A percentile compares a stretch with the other conserved stretches of the same genome.
Evolutionary conservation across 768 basidiomycete genomes (phyloP).

Genomic region (Xerocomus spinulosus): DNA sequence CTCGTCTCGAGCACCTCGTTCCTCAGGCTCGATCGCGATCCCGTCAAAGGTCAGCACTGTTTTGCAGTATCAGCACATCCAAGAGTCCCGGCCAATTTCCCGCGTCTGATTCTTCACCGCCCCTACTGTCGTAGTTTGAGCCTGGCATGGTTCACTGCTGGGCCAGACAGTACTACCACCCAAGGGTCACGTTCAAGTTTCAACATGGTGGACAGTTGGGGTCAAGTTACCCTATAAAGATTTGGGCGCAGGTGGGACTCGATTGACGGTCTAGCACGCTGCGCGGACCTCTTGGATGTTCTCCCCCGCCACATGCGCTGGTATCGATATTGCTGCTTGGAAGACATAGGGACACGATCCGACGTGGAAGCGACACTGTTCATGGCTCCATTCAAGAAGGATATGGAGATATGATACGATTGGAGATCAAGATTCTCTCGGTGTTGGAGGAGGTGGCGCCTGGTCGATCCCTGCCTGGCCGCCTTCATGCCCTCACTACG

Average conservation of each 20-base stretch:
- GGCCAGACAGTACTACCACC: no score
- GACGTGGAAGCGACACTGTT: background rate
- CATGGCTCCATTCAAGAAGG: constrained; percentile 2
- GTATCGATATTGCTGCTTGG: background rate
- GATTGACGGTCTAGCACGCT: background rate
- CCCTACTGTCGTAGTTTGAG: background rate
- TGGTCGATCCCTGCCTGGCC: background rate
- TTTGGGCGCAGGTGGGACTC: background rate
- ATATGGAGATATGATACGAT: background rate
- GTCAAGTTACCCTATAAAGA: no score
- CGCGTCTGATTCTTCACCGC: background rate
- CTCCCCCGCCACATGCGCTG: no score
- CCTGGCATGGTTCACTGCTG: background rate
- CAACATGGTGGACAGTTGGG: background rate
- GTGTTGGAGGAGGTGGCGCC: constrained; percentile 1
- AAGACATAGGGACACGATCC: background rate
- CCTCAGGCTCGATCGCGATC: no score
- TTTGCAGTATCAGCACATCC: background rate
- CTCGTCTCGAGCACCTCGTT: no score
- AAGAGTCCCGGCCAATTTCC: background rate
- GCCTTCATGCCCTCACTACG: background rate
- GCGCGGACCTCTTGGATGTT: background rate
- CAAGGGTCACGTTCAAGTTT: background rate
- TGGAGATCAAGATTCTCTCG: constrained; percentile 2
- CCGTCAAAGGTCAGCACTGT: no score